Evolutionary conservation across 495 filamentous ascomycete genomes (phyloP).

Genomic region (Aspergillus hancockii): DNA sequence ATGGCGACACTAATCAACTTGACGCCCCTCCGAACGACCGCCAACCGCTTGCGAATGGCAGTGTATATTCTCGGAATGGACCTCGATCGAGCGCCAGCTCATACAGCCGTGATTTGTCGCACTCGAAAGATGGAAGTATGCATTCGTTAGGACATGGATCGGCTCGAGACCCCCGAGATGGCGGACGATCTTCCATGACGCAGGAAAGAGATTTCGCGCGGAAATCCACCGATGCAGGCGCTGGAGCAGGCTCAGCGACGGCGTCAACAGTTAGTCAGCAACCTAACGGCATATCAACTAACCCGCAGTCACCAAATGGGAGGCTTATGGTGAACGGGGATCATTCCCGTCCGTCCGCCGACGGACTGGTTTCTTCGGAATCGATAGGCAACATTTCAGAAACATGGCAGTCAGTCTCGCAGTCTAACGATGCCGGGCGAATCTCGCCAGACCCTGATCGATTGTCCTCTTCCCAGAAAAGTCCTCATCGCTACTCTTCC

Average conservation of each 20-base stretch:
- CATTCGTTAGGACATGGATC: conserved; percentile 51
- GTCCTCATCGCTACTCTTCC: conserved; percentile 72
- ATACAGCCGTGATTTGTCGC: conserved; percentile 48
- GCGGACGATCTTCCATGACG: conserved; percentile 39
- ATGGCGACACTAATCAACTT: conserved; percentile 39
- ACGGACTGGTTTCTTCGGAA: conserved; percentile 34
- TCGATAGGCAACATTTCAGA: conserved; percentile 28
- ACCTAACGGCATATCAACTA: conserved; percentile 34
- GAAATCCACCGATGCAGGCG: conserved; percentile 36
- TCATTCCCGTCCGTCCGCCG: conserved; percentile 33
- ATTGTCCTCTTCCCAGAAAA: conserved; percentile 39
- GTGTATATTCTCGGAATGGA: conserved; percentile 48
- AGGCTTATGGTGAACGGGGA: conserved; percentile 47
- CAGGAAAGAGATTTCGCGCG: conserved; percentile 30
- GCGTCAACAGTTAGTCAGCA: conserved; percentile 33
- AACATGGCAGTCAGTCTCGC: conserved; percentile 35
- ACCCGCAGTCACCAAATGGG: conserved; percentile 31
- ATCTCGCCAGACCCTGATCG: conserved; percentile 43
- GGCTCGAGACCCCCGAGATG: conserved; percentile 40
- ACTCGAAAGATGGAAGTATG: conserved; percentile 55
- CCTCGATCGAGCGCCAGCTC: conserved; percentile 50
- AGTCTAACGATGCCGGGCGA: conserved; percentile 39
- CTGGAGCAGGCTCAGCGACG: conserved; percentile 33
- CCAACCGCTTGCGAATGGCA: conserved; percentile 41
- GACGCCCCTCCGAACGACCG: conserved; percentile 40